These are phyloP conservation scores for Penicillium sp. DNA, from an alignment of 2,329 filamentous ascomycete species.

Conservation along the genomic window DNA sequence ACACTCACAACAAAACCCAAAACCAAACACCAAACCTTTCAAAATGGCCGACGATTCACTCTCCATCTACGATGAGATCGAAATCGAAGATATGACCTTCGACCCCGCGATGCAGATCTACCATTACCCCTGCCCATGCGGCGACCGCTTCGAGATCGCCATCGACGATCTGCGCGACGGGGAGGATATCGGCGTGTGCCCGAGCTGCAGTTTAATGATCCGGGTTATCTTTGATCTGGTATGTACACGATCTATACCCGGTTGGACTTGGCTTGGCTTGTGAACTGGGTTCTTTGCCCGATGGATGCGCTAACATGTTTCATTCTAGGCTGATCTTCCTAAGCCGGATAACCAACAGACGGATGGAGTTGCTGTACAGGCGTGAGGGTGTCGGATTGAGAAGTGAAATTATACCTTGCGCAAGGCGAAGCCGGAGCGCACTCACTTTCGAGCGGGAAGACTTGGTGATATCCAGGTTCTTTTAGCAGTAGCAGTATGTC, in stretches of 20 bases:
- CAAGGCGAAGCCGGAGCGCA: not conserved
- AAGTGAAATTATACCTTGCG: not conserved
- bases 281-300: not conserved
- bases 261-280: not conserved
- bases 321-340: constrained; percentile 51
- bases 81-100: constrained; percentile 98
- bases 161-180: constrained; percentile 83
- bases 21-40: not conserved
- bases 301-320: not conserved
- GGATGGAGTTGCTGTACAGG: constrained; percentile 39
- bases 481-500: not conserved
- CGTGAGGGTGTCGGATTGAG: constrained; percentile 20
- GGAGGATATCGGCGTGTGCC: constrained; percentile 93
- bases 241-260: constrained; percentile 32
- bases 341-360: constrained; percentile 41
- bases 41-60: constrained; percentile 63
- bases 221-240: constrained; percentile 88
- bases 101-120: constrained; percentile 81
- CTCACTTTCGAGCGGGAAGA: no score
- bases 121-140: constrained; percentile 95
- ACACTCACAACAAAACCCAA: not conserved
- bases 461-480: not conserved
- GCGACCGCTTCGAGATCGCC: constrained; percentile 90
- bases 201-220: constrained; percentile 96
- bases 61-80: constrained; percentile 93